A percentile compares a stretch with the other conserved stretches of the same genome.
phyloP scores from a whole-genome alignment of 2,329 filamentous ascomycete species.

The Aspergillus nomiae region DNA sequence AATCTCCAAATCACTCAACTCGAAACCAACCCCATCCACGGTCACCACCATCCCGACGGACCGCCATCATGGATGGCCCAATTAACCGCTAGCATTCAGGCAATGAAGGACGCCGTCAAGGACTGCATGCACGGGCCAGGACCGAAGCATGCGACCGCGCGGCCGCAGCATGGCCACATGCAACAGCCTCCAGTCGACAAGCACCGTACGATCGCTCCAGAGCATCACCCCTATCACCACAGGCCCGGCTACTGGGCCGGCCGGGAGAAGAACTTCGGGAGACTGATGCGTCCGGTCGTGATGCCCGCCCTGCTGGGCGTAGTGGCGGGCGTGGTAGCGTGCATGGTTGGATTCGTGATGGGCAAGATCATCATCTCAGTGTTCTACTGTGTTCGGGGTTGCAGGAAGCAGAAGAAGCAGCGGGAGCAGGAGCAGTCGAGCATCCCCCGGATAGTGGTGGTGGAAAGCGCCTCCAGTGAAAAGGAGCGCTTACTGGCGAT shows the following conservation, averaged over 20 bases:
- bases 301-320: conserved; percentile 43
- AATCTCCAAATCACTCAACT: conserved; percentile 30
- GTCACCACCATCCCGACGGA: not conserved
- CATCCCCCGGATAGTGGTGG: conserved; percentile 10
- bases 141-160: not conserved
- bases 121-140: conserved; percentile 2
- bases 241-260: conserved; percentile 23
- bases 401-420: not conserved
- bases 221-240: conserved; percentile 19
- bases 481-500: conserved; percentile 16
- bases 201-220: conserved; percentile 2
- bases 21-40: conserved; percentile 19
- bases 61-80: conserved; percentile 2
- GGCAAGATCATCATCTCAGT: conserved; percentile 24
- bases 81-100: not conserved
- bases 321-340: conserved; percentile 39
- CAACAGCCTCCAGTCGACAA: not conserved
- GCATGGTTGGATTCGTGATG: conserved; percentile 40
- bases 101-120: conserved; percentile 13
- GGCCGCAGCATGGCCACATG: not conserved
- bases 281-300: conserved; percentile 37
- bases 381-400: conserved; percentile 16
- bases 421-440: not conserved
- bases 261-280: conserved; percentile 25
- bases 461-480: conserved; percentile 12